A percentile compares a stretch with the other conserved stretches of the same genome.
These are phyloP conservation scores for Podila verticillata DNA, from an alignment of 192 early-diverging fungal species.

Conservation along the genomic window DNA sequence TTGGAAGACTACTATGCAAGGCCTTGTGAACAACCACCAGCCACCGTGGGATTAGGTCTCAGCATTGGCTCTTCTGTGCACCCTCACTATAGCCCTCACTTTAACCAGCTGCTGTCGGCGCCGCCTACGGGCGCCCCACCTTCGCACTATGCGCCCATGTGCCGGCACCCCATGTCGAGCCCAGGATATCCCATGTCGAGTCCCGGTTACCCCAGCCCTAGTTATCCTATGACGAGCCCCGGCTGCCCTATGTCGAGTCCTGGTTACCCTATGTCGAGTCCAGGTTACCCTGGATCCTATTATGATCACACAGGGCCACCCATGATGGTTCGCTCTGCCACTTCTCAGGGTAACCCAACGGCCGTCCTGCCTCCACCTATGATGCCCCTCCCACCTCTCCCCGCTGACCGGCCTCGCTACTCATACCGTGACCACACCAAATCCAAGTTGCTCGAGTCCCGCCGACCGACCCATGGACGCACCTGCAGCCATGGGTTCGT, in stretches of 20 bases:
- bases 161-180: not conserved
- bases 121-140: not conserved
- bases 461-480: conserved; percentile 11
- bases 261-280: not conserved
- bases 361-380: conserved; percentile 16
- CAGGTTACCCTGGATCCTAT: not conserved
- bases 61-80: not conserved
- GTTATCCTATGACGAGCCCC: no score
- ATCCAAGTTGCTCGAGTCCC: conserved; percentile 16
- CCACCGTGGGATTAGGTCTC: not conserved
- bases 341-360: not conserved
- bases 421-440: conserved; percentile 34
- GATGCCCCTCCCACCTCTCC: conserved; percentile 30
- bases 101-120: not conserved
- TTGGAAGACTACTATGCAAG: not conserved
- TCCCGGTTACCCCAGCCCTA: not conserved
- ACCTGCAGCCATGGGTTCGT: conserved; percentile 31
- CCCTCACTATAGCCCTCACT: not conserved
- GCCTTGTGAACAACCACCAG: not conserved
- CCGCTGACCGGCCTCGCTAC: not conserved
- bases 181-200: not conserved
- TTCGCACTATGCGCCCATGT: not conserved
- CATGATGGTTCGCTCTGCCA: not conserved
- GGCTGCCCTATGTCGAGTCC: not conserved
- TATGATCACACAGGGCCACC: not conserved